Base-by-base conservation (phyloP, 352 stramenopile genomes). In the Phytophthora tentaculata region DNA sequence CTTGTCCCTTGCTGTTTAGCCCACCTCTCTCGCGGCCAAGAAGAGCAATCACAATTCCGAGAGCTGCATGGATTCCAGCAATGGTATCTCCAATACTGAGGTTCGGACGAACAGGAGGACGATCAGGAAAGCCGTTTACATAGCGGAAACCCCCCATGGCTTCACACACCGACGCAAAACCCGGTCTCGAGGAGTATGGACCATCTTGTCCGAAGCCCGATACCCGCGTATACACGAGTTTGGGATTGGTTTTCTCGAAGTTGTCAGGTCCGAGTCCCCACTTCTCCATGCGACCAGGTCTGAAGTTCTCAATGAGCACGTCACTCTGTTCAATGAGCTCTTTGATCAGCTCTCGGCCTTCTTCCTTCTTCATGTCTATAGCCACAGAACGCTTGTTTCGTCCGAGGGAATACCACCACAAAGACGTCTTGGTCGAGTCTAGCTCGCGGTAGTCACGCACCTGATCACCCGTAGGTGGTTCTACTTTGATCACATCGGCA, bases 401-500 rank as follows among this genome's bases (percentile, higher is more conserved):
- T 17, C 87, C 88, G 16, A 97, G 77, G 17, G 89, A 96, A 69
- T 94, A 92, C 89, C 89, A 97, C 89, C 89, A 97, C 52, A 94
- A 66, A 43, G 90, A 95, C 28, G 88, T 96, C 61, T 83, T 80
- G 50, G 73, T 86, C 22, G 69, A 58, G 60, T 96, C 88, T 37
- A 96, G 67, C 56, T 90, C 72, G 32, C 89, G 86, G 61, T 91
- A 95, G 64, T 86, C 81, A 28, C 90, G 88, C 61, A 96, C 71
- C 53, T 95, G 87, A 55, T 97, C 90, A 12, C 90, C 90, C 14
- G 78, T 91, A 4, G 86, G 90, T 10, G 88, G 87, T 68, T 97
- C 90, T 35, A 97, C 86, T 58, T 97, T 96, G 80, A 97, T 97
- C 49, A 97, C 89, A 71, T 97, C 89, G 4, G 90, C 90, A 28